Conservation (phyloP, 2,329 filamentous ascomycete genomes). For the Colletotrichum sp. region DNA sequence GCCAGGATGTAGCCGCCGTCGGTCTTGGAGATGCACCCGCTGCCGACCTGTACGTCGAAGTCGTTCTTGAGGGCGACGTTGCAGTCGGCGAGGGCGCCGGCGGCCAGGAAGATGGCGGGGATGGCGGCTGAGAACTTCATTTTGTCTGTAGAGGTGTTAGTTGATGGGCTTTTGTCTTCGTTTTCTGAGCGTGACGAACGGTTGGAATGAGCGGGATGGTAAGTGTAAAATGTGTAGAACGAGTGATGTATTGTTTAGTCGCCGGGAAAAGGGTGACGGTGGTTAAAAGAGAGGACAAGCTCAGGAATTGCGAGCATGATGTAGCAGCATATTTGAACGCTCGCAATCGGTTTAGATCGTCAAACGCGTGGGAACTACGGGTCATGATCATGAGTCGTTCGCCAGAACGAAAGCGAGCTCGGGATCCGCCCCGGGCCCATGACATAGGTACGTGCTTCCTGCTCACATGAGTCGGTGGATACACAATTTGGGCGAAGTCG, state of each 20-base stretch:
- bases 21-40: not conserved
- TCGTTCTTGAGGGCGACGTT: not conserved
- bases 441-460: not conserved
- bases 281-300: not conserved
- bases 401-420: not conserved
- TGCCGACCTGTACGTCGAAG: not conserved
- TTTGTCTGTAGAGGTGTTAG: not conserved
- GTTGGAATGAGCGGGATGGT: not conserved
- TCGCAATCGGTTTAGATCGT: not conserved
- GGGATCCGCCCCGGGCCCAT: not conserved
- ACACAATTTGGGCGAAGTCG: not conserved
- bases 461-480: not conserved
- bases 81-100: not conserved
- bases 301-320: not conserved
- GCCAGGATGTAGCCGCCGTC: not conserved
- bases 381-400: not conserved
- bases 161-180: not conserved
- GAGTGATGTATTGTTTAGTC: not conserved
- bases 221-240: accelerated
- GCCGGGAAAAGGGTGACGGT: not conserved
- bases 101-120: not conserved
- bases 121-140: not conserved
- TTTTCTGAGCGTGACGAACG: accelerated
- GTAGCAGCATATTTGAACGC: not conserved
- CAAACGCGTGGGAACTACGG: not conserved